Base-by-base conservation (phyloP, 306 rosid genomes). In the Styphnolobium japonicum region DNA sequence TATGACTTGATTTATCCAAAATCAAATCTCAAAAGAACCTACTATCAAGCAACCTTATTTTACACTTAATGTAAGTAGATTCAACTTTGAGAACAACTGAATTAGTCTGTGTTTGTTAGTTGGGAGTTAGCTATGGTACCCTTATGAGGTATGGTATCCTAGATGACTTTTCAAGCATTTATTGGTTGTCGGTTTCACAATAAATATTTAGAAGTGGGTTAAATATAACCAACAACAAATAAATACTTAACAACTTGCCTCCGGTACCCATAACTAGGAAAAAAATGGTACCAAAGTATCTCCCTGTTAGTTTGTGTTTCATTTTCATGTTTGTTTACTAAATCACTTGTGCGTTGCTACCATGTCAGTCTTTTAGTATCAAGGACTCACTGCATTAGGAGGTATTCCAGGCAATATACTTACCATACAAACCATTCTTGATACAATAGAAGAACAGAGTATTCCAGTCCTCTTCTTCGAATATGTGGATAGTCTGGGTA, bases 371-470 rank as follows among this genome's bases (percentile, higher is more conserved):
- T 42, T 63, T 27, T 2, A 63, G 15, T 15, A 23, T 15, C 55
- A 22, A 67, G 7, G 19, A n/a, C 11, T 69, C 8, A 40, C n/a
- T 49, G 7, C 18, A 10, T n/a, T 16, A 16, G 33, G 6, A 55
- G 2, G 2, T 10, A 43, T 7, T 18, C 4, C 2, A 1, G 31
- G 31, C 7, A 69, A 62, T 3, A 34, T 36, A 67, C 85, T 70
- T 18, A 86, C 89, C 87, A 21, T 75, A 75, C 4, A 86, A 21
- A 7, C 67, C 85, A 25, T 16, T 70, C 18, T 64, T 16, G 34
- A 86, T 52, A 23, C 74, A 79, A 7, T 1, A 1, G 51, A 79
- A 82, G 83, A 86, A 83, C 7, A 86, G 33, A 0, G 36, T 0
- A 4, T 3, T 19, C 77, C 34, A 39, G 1, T 86, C 81, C 7